These are phyloP conservation scores for Schwanniomyces vanrijiae DNA, from an alignment of 805 yeast genomes.

Conservation along the genomic window DNA sequence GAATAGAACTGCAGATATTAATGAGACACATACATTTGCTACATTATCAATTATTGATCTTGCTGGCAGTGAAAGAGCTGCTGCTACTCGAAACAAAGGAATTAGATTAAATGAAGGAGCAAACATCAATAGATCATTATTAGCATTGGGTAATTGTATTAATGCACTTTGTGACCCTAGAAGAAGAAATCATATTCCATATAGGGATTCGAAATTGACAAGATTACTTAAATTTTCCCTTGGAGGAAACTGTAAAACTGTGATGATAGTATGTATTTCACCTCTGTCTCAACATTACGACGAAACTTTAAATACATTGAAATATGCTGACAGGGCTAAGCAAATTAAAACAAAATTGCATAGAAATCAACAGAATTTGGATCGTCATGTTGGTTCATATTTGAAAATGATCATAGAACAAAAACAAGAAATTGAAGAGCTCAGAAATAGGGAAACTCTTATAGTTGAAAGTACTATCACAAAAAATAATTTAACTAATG, in stretches of 20 bases:
- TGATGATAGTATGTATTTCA: conserved; percentile 92
- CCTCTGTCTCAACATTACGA: conserved; percentile 88
- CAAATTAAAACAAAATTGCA: conserved; percentile 80
- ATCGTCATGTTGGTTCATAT: conserved; percentile 83
- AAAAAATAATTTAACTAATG: conserved; percentile 32
- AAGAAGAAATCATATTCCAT: conserved; percentile 75
- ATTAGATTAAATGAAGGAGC: conserved; percentile 86
- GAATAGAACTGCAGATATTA: conserved; percentile 59
- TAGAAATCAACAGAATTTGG: conserved; percentile 72
- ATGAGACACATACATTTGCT: conserved; percentile 70
- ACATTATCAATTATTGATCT: conserved; percentile 85
- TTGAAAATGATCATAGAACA: conserved; percentile 83
- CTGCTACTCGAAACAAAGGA: conserved; percentile 85
- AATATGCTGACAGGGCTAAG: conserved; percentile 90
- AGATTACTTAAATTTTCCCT: conserved; percentile 82
- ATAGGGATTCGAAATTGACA: conserved; percentile 87
- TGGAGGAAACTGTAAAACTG: conserved; percentile 93
- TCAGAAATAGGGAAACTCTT: conserved; percentile 53
- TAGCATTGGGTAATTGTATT: conserved; percentile 92
- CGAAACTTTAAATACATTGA: conserved; percentile 86
- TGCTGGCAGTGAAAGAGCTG: conserved; percentile 95
- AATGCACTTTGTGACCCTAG: conserved; percentile 82
- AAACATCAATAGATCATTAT: conserved; percentile 80
- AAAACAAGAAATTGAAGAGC: conserved; percentile 67
- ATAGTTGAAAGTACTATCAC: conserved; percentile 39